Evolutionary conservation across 179 eudicot species (phyloP), one percentile per base, ranked within the genome.

Genomic region (Spergularia azorica): DNA sequence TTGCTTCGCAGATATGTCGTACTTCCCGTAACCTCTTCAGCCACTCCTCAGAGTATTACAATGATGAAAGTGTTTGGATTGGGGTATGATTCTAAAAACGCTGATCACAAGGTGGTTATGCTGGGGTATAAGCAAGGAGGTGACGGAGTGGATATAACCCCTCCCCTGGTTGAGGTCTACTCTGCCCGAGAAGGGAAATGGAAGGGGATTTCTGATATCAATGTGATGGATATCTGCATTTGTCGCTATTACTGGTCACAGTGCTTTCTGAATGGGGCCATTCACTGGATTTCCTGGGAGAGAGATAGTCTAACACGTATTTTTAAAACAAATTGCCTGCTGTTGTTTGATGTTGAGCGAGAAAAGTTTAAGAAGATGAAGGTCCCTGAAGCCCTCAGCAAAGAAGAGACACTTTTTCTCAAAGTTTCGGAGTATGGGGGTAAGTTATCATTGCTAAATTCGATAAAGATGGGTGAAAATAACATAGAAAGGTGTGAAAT

Each of bases 231-330:
- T 26, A 10, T 50, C 21, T 79, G 70, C 48, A 65, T 79, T 2
- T 67, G 63, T 69, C 32, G 78, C 69, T 32, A 41, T 36, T 9
- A 50, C 50, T 79, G 78, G 79, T 75, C 79, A 9, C 79, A 75
- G 16, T 70, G 70, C 9, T 80, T 74, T 70, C 52, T 75, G 14
- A 75, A 70, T 21, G 48, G 79, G 0, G 12, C 55, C 16, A 58
- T 80, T 80, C 83, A 75, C 32, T 79, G 82, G 82, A 62, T 79
- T 36, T 54, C 75, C 0, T 69, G 57, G 74, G 60, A 62, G 39
- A 68, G 75, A 55, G 75, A 69, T 68, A 43, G 69, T 50, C 5
- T 8, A 8, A 32, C 63, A 12, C 21, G 5, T 18, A 55, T 32
- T 67, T 79, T 74, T n/a, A 4, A 36, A 26, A 38, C 52, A 12